These are phyloP conservation scores for Verbascum thapsus DNA, from an alignment of 257 asterid species.

Conservation along the genomic window DNA sequence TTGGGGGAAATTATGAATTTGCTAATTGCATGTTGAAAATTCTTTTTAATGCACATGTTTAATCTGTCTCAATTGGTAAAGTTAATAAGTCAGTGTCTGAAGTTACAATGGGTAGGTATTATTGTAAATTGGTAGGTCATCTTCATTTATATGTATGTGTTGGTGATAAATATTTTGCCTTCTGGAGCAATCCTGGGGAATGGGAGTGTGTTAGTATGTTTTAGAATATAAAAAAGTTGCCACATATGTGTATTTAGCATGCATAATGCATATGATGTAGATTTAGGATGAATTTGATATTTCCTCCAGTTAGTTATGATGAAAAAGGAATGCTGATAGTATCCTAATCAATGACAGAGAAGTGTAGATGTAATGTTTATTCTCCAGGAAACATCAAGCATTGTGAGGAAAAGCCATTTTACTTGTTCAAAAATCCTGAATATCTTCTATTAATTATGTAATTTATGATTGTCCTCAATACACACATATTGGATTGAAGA, in stretches of 20 bases:
- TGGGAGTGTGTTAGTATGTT: neutral
- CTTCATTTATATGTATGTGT: neutral
- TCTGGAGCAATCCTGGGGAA: neutral
- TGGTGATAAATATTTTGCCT: neutral
- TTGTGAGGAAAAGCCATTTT: neutral
- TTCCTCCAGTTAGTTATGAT: neutral
- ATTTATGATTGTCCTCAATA: neutral
- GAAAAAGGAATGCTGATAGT: neutral
- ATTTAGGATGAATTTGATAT: conserved; percentile 1
- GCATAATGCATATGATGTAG: too few species aligned
- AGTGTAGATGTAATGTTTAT: neutral
- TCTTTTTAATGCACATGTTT: neutral
- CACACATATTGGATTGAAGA: neutral
- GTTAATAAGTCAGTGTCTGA: conserved; percentile 11
- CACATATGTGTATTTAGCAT: neutral
- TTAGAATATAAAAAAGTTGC: neutral
- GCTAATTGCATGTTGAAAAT: too few species aligned
- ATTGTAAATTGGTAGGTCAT: neutral
- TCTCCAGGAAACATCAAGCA: neutral
- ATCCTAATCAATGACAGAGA: neutral
- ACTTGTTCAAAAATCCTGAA: neutral
- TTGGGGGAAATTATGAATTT: neutral
- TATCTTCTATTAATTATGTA: neutral
- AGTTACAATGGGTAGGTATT: conserved; percentile 7
- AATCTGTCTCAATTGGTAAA: neutral